Base-by-base conservation (phyloP, 768 basidiomycete genomes). In the Termitomyces sp. region DNA sequence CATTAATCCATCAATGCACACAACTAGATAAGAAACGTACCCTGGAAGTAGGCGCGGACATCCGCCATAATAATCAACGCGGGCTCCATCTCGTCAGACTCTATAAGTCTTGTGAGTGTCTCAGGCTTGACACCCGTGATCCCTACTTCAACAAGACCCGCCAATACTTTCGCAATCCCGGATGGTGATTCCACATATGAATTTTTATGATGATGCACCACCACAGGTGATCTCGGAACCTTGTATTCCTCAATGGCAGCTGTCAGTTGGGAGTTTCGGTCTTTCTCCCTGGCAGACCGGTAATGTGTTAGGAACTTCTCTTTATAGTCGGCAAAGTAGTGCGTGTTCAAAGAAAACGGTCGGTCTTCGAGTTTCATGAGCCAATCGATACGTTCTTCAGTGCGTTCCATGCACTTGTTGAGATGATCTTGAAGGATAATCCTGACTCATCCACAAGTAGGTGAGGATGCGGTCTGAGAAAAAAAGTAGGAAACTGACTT, bases 11-110 rank as follows among this genome's bases (percentile, higher is more conserved):
- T 6, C 3, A 3, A 45, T 30, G 13, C 2, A 53, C 13, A 5
- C 24, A 31, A 36, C 1, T 11, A 2, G n/a, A 42, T 31, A 46
- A n/a, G 33, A n/a, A n/a, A 58, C 64, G 8, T 64, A 87, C 89
- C 88, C 77, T 89, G 86, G 68, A 89, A 90, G 62, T 90, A 89
- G 0, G 85, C 88, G 5, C 86, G 76, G 1, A 89, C 86, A 57
- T 84, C 80, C 0, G 86, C 86, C 87, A 91, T 89, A 64, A 90
- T 87, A 4, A 70, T 63, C 18, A 90, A 63, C 0, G 84, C 84
- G 0, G 80, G 76, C 39, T 84, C 85, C 75, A 77, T 78, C 2
- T 71, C 71, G 59, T 88, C 85, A 0, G 74, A 58, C 0, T 81
- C 78, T 3, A 85, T 72, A 0, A 89, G 64, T 63, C 76, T 83